Conservation (phyloP, 768 basidiomycete species). For the Tricholoma matsutake region DNA sequence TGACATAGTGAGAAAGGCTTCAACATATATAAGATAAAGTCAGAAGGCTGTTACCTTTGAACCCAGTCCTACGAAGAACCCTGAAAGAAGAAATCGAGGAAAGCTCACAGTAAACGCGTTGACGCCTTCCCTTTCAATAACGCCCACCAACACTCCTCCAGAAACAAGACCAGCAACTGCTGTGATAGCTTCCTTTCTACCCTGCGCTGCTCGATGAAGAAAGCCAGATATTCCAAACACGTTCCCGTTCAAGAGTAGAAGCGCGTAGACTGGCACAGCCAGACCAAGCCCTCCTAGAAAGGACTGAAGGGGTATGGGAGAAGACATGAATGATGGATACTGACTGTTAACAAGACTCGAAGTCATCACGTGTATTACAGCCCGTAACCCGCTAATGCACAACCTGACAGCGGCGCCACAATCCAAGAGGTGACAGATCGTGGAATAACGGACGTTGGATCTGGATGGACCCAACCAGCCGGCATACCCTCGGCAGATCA, state of each 20-base stretch:
- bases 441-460: too few species aligned
- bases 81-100: slow-evolving; percentile 39
- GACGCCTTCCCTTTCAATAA: slow-evolving; percentile 36
- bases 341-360: too few species aligned
- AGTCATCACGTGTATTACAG: background rate
- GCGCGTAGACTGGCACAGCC: slow-evolving; percentile 47
- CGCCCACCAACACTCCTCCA: slow-evolving; percentile 44
- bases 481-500: too few species aligned
- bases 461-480: too few species aligned
- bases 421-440: too few species aligned
- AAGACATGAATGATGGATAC: slow-evolving; percentile 30
- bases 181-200: slow-evolving; percentile 38
- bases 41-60: slow-evolving; percentile 39
- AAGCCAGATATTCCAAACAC: slow-evolving; percentile 64
- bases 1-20: background rate
- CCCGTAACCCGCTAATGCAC: too few species aligned
- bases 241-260: slow-evolving; percentile 51
- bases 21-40: background rate
- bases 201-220: slow-evolving; percentile 46
- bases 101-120: slow-evolving; percentile 22
- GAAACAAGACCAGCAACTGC: slow-evolving; percentile 45
- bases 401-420: too few species aligned
- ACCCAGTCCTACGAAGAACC: slow-evolving; percentile 56
- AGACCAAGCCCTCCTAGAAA: slow-evolving; percentile 55
- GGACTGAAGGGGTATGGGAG: slow-evolving; percentile 47